These are phyloP conservation scores for Boletus rufocinnamomeus DNA, from an alignment of 768 basidiomycete species.

Conservation along the genomic window DNA sequence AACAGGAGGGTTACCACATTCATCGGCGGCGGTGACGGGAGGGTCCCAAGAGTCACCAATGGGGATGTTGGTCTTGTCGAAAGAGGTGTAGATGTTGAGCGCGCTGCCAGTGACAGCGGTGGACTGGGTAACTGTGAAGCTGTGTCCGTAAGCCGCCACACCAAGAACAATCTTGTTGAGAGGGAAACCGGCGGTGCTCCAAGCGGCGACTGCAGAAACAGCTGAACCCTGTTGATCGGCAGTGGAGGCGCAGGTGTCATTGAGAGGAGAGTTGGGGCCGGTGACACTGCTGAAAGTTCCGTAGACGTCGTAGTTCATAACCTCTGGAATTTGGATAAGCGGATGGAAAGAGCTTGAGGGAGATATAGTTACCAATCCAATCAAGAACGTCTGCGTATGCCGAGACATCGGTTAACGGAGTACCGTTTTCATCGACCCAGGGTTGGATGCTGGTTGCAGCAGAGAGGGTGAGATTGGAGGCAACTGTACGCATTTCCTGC, in stretches of 20 bases:
- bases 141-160: constrained; percentile 82
- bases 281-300: constrained; percentile 54
- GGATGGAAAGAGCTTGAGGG: accelerated
- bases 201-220: constrained; percentile 66
- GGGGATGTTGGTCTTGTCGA: constrained; percentile 45
- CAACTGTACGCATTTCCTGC: constrained; percentile 59
- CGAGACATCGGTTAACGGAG: constrained; percentile 61
- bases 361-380: constrained; percentile 55
- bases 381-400: constrained; percentile 70
- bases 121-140: constrained; percentile 46
- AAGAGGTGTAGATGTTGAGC: constrained; percentile 54
- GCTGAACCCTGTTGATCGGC: constrained; percentile 72
- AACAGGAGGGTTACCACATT: constrained; percentile 57
- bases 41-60: constrained; percentile 61
- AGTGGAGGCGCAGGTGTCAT: constrained; percentile 69
- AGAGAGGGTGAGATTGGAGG: constrained; percentile 64
- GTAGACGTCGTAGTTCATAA: constrained; percentile 74
- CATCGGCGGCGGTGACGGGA: constrained; percentile 45
- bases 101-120: constrained; percentile 21
- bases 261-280: constrained; percentile 84
- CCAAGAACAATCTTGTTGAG: constrained; percentile 74
- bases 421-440: constrained; percentile 59
- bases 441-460: constrained; percentile 69
- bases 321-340: constrained; percentile 42
- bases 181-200: constrained; percentile 81